phyloP scores from a whole-genome alignment of 164 flowering plant genomes.

The Umbellularia californica region DNA sequence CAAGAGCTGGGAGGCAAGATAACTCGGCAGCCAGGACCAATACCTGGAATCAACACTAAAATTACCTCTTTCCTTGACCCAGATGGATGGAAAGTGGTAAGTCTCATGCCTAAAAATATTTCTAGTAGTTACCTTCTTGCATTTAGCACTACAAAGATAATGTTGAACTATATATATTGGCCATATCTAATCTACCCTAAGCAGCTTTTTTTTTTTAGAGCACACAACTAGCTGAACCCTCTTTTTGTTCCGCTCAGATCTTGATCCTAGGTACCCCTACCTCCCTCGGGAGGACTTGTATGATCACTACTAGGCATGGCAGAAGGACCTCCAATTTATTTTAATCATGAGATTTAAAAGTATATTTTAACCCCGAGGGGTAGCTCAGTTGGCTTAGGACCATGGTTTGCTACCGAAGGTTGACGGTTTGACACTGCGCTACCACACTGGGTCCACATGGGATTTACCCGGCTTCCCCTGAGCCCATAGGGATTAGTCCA shows the following conservation, averaged over 20 bases:
- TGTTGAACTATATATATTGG: neutral
- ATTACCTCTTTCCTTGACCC: constrained; percentile 88
- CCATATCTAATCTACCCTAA: neutral
- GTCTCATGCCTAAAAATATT: constrained; percentile 14
- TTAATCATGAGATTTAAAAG: too few relatives aligned
- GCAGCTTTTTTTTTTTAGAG: neutral
- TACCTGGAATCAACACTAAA: constrained; percentile 92
- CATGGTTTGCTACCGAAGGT: too few relatives aligned
- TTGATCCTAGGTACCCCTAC: too few relatives aligned
- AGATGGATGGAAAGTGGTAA: constrained; percentile 98
- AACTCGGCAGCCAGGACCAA: constrained; percentile 84
- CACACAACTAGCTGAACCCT: neutral
- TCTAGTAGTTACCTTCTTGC: neutral
- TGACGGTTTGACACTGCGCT: too few relatives aligned
- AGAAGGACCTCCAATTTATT: too few relatives aligned
- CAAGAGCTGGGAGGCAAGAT: constrained; percentile 98
- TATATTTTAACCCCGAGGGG: too few relatives aligned
- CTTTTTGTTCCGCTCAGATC: neutral
- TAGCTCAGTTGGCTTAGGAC: too few relatives aligned
- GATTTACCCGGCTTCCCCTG: too few relatives aligned
- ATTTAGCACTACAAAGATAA: neutral
- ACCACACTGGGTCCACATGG: too few relatives aligned
- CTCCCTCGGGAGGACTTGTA: too few relatives aligned
- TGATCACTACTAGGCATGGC: too few relatives aligned
- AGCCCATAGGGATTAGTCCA: too few relatives aligned